Evolutionary conservation across 2,329 filamentous ascomycete species (phyloP).

Genomic region (Fusarium pseudograminearum): DNA sequence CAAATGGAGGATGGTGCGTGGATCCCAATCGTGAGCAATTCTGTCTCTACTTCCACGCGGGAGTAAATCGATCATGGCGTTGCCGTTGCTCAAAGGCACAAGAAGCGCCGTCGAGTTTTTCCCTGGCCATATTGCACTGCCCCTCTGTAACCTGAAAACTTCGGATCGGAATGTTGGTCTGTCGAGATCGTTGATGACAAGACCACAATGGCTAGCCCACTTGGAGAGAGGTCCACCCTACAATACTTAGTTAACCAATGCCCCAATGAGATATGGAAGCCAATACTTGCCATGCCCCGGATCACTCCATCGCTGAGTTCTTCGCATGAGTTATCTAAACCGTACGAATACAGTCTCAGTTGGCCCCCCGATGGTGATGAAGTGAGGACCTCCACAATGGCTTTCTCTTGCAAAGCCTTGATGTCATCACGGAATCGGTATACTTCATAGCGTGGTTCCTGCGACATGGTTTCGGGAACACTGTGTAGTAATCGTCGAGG

Average conservation of each 20-base stretch:
- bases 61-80: constrained; percentile 22
- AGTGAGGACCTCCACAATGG: constrained; percentile 32
- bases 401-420: constrained; percentile 25
- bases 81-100: constrained; percentile 30
- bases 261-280: neutral
- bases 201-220: constrained; percentile 15
- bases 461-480: constrained; percentile 19
- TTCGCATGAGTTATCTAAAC: constrained; percentile 21
- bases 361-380: constrained; percentile 27
- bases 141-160: constrained; percentile 36
- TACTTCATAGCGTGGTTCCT: constrained; percentile 14
- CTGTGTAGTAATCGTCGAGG: neutral
- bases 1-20: constrained; percentile 32
- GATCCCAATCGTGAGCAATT: constrained; percentile 27
- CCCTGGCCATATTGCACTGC: constrained; percentile 30
- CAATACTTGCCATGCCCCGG: constrained; percentile 25
- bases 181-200: constrained; percentile 27
- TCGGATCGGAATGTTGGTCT: constrained; percentile 31
- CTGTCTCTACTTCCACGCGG: constrained; percentile 21
- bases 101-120: constrained; percentile 18
- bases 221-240: constrained; percentile 13
- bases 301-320: constrained; percentile 28
- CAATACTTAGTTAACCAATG: neutral
- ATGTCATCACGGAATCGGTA: constrained; percentile 22
- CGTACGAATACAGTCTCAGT: constrained; percentile 20